phyloP scores from a whole-genome alignment of 345 rosid species.

The Nasturtium officinale region DNA sequence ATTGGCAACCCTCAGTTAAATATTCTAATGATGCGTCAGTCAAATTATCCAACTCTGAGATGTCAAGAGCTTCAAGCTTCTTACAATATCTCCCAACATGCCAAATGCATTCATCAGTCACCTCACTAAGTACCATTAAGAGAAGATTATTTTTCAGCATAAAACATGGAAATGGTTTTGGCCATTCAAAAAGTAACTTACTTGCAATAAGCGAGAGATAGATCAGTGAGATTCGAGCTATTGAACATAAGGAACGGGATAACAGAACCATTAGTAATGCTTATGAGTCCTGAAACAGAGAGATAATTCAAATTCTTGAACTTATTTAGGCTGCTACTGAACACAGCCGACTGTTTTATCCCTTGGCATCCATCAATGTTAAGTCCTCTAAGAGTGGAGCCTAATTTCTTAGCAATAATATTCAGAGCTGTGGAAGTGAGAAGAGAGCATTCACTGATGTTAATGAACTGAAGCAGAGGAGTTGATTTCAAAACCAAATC shows the following conservation, averaged over 20 bases:
- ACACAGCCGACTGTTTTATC: conserved; percentile 38
- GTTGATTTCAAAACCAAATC: conserved; percentile 38
- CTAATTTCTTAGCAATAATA: conserved; percentile 34
- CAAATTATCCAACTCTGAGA: conserved; percentile 45
- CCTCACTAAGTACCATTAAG: conserved; percentile 46
- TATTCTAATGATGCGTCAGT: conserved; percentile 45
- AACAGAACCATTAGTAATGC: conserved; percentile 44
- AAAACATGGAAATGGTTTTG: background rate
- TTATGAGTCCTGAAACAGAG: conserved; percentile 47
- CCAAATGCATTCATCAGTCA: conserved; percentile 49
- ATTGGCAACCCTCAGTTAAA: conserved; percentile 55
- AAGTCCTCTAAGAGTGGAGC: conserved; percentile 51
- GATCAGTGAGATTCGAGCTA: conserved; percentile 49
- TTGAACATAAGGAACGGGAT: conserved; percentile 22
- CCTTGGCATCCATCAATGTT: conserved; percentile 53
- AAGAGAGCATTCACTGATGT: conserved; percentile 51
- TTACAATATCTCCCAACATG: conserved; percentile 40
- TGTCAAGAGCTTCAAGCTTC: conserved; percentile 49
- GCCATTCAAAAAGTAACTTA: conserved; percentile 6
- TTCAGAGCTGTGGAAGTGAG: conserved; percentile 46
- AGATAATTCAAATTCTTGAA: conserved; percentile 44
- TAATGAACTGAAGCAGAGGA: conserved; percentile 51
- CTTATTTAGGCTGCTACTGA: conserved; percentile 42
- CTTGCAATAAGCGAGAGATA: conserved; percentile 35
- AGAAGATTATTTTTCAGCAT: conserved; percentile 12